Base-by-base conservation (phyloP, 1,284 basidiomycete genomes). In the Cryptococcus sp. region DNA sequence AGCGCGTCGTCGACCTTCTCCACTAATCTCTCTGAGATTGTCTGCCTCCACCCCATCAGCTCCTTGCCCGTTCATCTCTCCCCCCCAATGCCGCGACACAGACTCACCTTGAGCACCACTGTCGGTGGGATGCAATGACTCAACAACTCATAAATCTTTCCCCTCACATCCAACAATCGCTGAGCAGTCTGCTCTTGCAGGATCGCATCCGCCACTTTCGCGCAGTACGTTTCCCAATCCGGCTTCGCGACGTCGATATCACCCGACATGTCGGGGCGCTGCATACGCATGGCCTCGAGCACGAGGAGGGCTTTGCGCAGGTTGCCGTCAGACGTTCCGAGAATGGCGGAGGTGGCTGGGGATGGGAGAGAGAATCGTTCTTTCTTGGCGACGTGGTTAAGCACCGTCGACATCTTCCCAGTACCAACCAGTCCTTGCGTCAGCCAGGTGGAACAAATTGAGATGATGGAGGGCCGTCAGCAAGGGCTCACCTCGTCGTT, bases 211-310 rank as follows among this genome's bases (percentile, higher is more conserved):
- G 90, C 94, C 13, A 97, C 87, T 73, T 93, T 91, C 64, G 87
- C 82, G 66, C 92, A 94, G 73, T 97, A 98, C n/a, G 88, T 88
- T 77, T 99, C 95, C 96, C 96, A 99, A 71, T 99, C 96, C 13
- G 96, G 94, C 77, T 96, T 92, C 15, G 94, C 91, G 50, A 92
- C 89, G 40, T 84, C 82, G 50, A 93, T 80, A 49, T 87, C 86
- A 13, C 75, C 77, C 21, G 82, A 82, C 46, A 93, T 80, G 73
- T 91, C 86, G 43, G 89, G 84, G 87, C 85, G 87, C 78, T 97
- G 93, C 87, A 97, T 96, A 69, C 91, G 91, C 68, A 98, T 82
- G 15, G 95, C 91, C 78, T 99, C 96, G 50, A 98, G 83, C 16
- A 97, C 88, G 23, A 99, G 83, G 56, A 98, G 80, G 0, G 95